Evolutionary conservation across 805 yeast species (phyloP).

Genomic region (Candida qinlingensis): DNA sequence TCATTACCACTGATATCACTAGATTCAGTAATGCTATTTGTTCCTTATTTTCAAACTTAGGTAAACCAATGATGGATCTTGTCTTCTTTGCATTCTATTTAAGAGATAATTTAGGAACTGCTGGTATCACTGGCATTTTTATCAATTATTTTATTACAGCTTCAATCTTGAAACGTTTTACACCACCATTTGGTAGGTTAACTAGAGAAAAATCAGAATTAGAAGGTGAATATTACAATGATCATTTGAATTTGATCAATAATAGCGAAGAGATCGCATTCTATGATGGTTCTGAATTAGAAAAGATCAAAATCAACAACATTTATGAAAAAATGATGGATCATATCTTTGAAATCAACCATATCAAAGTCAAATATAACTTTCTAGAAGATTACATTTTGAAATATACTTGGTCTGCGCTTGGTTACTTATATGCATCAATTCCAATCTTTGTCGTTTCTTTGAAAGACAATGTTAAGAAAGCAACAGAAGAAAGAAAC

Average conservation of each 20-base stretch:
- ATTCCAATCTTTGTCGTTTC: slow-evolving; percentile 75
- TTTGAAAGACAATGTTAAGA: slow-evolving; percentile 23
- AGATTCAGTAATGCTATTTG: slow-evolving; percentile 78
- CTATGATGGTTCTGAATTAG: slow-evolving; percentile 82
- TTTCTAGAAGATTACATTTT: slow-evolving; percentile 79
- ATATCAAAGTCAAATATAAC: slow-evolving; percentile 60
- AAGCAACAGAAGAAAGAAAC: slow-evolving; percentile 41
- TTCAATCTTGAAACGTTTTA: slow-evolving; percentile 56
- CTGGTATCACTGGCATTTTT: slow-evolving; percentile 81
- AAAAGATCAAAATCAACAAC: slow-evolving; percentile 56
- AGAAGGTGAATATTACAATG: slow-evolving; percentile 86
- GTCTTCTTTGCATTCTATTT: slow-evolving; percentile 79
- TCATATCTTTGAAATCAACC: slow-evolving; percentile 50
- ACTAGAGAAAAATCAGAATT: slow-evolving; percentile 68
- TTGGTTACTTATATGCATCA: slow-evolving; percentile 89
- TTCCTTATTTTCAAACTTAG: slow-evolving; percentile 79
- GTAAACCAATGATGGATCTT: slow-evolving; percentile 86
- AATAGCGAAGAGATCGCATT: slow-evolving; percentile 94
- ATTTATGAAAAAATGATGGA: slow-evolving; percentile 53
- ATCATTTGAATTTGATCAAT: slow-evolving; percentile 77
- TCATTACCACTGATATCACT: slow-evolving; percentile 78
- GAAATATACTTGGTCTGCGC: slow-evolving; percentile 91
- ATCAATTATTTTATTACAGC: slow-evolving; percentile 80
- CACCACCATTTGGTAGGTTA: slow-evolving; percentile 82
- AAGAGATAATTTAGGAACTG: slow-evolving; percentile 77